Evolutionary conservation across 495 filamentous ascomycete genomes (phyloP).

Genomic region (Aspergillus campestris): DNA sequence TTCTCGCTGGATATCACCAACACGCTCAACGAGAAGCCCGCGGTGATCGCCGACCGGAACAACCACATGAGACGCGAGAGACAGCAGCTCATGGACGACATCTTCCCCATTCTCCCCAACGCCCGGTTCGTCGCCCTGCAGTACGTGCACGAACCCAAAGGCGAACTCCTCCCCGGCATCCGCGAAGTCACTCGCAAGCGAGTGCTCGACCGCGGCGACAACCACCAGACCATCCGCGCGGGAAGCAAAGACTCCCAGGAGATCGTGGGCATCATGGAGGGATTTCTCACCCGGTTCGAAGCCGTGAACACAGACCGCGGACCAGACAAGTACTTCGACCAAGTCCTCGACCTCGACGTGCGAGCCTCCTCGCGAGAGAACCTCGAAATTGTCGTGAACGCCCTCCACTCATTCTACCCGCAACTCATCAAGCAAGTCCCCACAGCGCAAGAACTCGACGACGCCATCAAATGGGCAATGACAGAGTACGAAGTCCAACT

Average conservation of each 20-base stretch:
- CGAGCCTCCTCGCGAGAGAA: constrained; percentile 69
- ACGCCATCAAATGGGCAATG: constrained; percentile 67
- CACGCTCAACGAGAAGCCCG: constrained; percentile 49
- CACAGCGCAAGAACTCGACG: constrained; percentile 62
- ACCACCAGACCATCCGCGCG: constrained; percentile 94
- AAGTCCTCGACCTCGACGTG: constrained; percentile 78
- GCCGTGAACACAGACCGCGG: constrained; percentile 49
- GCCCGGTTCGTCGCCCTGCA: constrained; percentile 83
- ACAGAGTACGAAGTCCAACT: constrained; percentile 69
- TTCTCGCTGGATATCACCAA: constrained; percentile 63
- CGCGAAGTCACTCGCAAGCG: constrained; percentile 66
- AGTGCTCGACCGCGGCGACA: constrained; percentile 81
- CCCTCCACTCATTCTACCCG: constrained; percentile 65
- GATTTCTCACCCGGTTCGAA: constrained; percentile 83
- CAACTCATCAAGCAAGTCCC: constrained; percentile 66
- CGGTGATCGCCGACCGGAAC: constrained; percentile 87
- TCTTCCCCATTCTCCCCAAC: constrained; percentile 48
- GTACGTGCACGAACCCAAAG: constrained; percentile 70
- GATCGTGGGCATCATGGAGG: constrained; percentile 87
- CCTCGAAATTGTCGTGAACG: constrained; percentile 67
- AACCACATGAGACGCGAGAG: constrained; percentile 86
- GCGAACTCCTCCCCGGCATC: constrained; percentile 50
- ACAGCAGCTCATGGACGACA: constrained; percentile 74
- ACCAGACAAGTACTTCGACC: constrained; percentile 73
- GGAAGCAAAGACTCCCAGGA: constrained; percentile 55